Evolutionary conservation across 768 basidiomycete genomes (phyloP), one percentile per base, ranked within the genome.

Genomic region (Rhizopogon roseolus): DNA sequence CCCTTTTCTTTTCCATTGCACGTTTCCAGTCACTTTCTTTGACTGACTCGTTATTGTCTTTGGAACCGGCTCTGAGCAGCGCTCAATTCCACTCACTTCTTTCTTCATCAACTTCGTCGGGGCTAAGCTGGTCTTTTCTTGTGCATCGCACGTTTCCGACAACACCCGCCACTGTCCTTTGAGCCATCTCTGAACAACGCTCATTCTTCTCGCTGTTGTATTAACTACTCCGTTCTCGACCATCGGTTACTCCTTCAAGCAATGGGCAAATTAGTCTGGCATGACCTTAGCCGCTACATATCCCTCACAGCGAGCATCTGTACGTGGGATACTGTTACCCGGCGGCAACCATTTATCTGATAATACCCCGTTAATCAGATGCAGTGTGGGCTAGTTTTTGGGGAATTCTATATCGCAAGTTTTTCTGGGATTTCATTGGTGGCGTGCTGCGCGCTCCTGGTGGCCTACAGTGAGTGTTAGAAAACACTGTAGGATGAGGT

Each of bases 401-500:
- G 73, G 93, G 84, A 16, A 67, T 94, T 13, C 74, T 87, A 61
- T 93, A 84, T 73, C 89, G 92, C 70, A 96, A 96, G 74, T 96
- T 92, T 81, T 94, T 96, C 73, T 96, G 90, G 89, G 94, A 96
- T 74, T 92, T 96, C 66, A 73, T 93, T n/a, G 85, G 83, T 55
- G 93, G 89, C 44, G 85, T 78, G 54, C 66, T 91, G 54, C 86
- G 88, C 57, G 78, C 81, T 66, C 89, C 89, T 28, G 89, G 89
- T 72, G 89, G 89, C 50, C 53, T 89, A 25, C 88, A 90, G 89
- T 90, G 58, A 64, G 85, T 83, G 13, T 36, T 36, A 42, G 6
- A 27, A 19, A 39, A 27, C 19, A 22, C 22, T 13, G 38, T 34
- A 9, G 13, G 10, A 11, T 25, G 19, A 52, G 56, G 48, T 45